phyloP scores from a whole-genome alignment of 2,329 filamentous ascomycete species.

The Blastomyces percursus region DNA sequence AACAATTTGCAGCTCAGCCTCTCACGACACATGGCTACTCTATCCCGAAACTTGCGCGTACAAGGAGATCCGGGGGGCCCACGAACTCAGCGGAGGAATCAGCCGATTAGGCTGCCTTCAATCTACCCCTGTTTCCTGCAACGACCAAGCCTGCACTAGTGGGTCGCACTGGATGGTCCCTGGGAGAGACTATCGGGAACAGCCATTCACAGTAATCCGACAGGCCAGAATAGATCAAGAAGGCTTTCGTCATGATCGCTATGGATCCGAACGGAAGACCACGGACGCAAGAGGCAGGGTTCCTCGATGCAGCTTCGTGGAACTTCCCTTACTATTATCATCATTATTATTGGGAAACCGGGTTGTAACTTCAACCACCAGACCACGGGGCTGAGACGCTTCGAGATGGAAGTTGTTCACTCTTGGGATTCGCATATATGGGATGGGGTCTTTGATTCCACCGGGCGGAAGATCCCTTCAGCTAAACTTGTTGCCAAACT shows the following conservation, averaged over 20 bases:
- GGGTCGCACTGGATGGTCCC: not conserved
- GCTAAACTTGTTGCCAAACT: not conserved
- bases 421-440: not conserved
- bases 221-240: not conserved
- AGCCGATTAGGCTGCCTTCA: constrained; percentile 1
- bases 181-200: not conserved
- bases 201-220: too few relatives aligned
- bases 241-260: not conserved
- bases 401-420: not conserved
- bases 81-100: not conserved
- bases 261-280: not conserved
- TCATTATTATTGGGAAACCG: not conserved
- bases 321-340: not conserved
- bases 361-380: not conserved
- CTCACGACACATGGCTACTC: constrained; percentile 1
- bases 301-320: not conserved
- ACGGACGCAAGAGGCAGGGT: too few relatives aligned
- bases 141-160: not conserved
- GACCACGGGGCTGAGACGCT: not conserved
- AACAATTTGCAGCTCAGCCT: constrained; percentile 1
- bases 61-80: not conserved
- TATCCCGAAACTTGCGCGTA: not conserved
- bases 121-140: not conserved
- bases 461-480: not conserved
- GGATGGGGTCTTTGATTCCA: not conserved